Evolutionary conservation across 805 yeast genomes (phyloP), one percentile per base, ranked within the genome.

Genomic region (Wickerhamomyces silvicola): DNA sequence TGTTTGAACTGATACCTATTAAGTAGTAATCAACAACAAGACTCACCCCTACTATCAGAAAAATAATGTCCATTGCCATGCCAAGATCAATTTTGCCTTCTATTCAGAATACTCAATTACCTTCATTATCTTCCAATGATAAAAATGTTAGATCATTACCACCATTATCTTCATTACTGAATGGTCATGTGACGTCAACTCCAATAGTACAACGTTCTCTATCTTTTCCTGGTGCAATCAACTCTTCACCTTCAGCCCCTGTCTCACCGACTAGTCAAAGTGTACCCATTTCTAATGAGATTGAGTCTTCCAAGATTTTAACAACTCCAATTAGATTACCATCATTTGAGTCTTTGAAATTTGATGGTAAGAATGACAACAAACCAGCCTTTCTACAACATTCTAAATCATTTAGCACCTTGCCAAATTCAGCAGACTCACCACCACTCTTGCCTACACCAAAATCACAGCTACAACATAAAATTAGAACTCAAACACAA

Each of bases 311-410:
- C n/a, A n/a, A n/a, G n/a, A n/a, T n/a, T n/a, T n/a, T n/a, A n/a
- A n/a, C n/a, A n/a, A 50, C 53, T 3, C 54, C 54, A 9, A 19
- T 49, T 4, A 47, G 50, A 39, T 36, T 50, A 4, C 56, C 56
- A 2, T 49, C 54, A 2, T 44, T 49, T 28, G 52, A 48, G 17
- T 42, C 52, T 5, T 27, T 50, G 18, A 39, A 39, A 16, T 39
- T 49, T 12, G 42, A 42, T 18, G 27, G 39, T 5, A 20, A 19
- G 4, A 32, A 30, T n/a, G 11, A 11, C 12, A n/a, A 23, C 19
- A 10, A 8, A n/a, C 37, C 35, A 15, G 4, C 24, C 1, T 4
- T 23, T 9, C 3, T n/a, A 7, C 22, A 24, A 14, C 39, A 32
- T 17, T 29, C 37, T 14, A 41, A 36, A 24, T 35, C 45, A 1